Evolutionary conservation across 2,329 filamentous ascomycete species (phyloP), one percentile per base, ranked within the genome.

Genomic region (Myriosclerotinia scirpicola): DNA sequence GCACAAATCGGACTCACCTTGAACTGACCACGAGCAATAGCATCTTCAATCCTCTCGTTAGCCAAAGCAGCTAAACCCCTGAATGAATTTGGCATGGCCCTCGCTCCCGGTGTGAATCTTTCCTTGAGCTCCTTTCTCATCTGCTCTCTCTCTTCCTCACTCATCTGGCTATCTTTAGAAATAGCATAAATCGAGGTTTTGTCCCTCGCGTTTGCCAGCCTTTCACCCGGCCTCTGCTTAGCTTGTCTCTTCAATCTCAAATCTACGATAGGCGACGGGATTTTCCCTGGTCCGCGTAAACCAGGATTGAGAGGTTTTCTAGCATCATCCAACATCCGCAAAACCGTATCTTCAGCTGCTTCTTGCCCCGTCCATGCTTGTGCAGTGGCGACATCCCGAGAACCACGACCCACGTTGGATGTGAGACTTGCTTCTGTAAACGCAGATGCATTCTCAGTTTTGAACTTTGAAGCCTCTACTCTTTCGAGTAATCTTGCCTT

Each of bases 21-120:
- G 79, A 99, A 98, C 76, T 97, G 91, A 0, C 95, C 95, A 42
- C 93, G 83, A 0, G 92, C 90, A 74, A 98, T 97, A 7, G 95
- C 95, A 75, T 97, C 90, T 77, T 97, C 94, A 68, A 99, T 98
- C 30, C 90, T 82, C 78, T 97, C 89, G 76, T 98, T 97, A 1
- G 95, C 95, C 61, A 98, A 79, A 0, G 90, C 90, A 5, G 90
- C 85, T 17, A 99, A 81, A 0, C 93, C 95, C 44, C 90, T 85
- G 1, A 98, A 80, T 0, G 91, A 88, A 66, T 88, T 90, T 1
- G 93, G 92, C 78, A 96, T 85, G 0, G 87, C 82, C 56, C 92
- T 84, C 3, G 88, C 90, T 1, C 84, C 86, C 0, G 93, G 88
- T 20, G 85, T 81, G 72, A 98, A 97, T 0, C 93, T 85, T 67